These are phyloP conservation scores for Cryphonectria radicalis DNA, from an alignment of 2,329 filamentous ascomycete genomes.

Conservation along the genomic window DNA sequence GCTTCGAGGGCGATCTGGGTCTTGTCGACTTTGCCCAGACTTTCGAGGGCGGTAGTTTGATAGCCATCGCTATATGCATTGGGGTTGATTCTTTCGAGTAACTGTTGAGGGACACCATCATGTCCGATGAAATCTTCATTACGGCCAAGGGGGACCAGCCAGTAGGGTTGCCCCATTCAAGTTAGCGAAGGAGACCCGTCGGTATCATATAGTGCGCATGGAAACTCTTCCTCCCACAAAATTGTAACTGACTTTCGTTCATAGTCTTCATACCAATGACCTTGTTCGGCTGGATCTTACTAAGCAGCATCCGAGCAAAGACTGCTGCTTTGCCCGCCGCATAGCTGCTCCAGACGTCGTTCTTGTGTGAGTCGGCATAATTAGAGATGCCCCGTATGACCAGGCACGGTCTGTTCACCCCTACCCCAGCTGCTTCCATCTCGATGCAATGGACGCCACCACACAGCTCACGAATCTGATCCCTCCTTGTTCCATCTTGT, in stretches of 20 bases:
- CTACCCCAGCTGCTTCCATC: conserved; percentile 39
- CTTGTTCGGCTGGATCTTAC: not conserved
- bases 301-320: conserved; percentile 32
- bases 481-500: conserved; percentile 39
- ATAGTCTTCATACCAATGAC: not conserved
- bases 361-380: conserved; percentile 47
- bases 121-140: conserved; percentile 37
- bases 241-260: not conserved
- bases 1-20: conserved; percentile 45
- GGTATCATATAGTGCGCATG: not conserved
- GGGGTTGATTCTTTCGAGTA: conserved; percentile 20
- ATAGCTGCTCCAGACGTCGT: conserved; percentile 43
- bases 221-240: not conserved
- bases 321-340: conserved; percentile 40
- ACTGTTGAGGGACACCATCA: conserved; percentile 24
- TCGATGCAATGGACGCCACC: conserved; percentile 35
- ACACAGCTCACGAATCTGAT: conserved; percentile 34
- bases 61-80: not conserved
- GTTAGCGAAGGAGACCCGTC: too few relatives aligned
- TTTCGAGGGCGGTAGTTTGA: not conserved
- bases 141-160: conserved; percentile 33
- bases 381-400: conserved; percentile 47
- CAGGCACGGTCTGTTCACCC: conserved; percentile 39
- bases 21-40: conserved; percentile 33
- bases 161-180: too few relatives aligned